Conservation (phyloP, 176 grass and related monocot genomes). For the Musa acuminata region DNA sequence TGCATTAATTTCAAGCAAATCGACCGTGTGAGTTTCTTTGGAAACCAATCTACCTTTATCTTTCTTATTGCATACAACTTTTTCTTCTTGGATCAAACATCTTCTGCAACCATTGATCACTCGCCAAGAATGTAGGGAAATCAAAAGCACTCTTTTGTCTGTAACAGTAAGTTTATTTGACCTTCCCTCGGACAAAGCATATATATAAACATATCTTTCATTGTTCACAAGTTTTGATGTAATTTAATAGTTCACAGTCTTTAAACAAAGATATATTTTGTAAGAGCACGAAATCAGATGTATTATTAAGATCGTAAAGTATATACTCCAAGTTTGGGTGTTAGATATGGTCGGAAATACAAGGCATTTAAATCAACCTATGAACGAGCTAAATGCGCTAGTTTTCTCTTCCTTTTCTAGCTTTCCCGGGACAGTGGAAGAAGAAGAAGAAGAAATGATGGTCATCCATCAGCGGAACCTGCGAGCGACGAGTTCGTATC, state of each 20-base stretch:
- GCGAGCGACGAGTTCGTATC: conserved; percentile 37
- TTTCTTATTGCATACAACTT: not conserved
- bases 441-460: conserved; percentile 3
- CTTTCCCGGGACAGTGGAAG: conserved; percentile 10
- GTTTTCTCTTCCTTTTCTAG: conserved; percentile 1
- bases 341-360: too few species aligned
- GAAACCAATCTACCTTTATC: not conserved
- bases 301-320: too few species aligned
- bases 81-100: not conserved
- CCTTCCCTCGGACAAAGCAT: too few species aligned
- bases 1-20: not conserved
- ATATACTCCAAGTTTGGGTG: too few species aligned
- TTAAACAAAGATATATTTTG: too few species aligned
- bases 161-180: not conserved
- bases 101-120: not conserved
- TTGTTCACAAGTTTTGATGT: too few species aligned
- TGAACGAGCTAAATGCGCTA: not conserved
- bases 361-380: too few species aligned
- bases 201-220: too few species aligned
- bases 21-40: not conserved
- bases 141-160: not conserved
- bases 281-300: too few species aligned
- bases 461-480: conserved; percentile 13
- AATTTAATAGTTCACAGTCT: too few species aligned
- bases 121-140: not conserved